These are phyloP conservation scores for Suillus alpinus DNA, from an alignment of 768 basidiomycete species.

Conservation along the genomic window DNA sequence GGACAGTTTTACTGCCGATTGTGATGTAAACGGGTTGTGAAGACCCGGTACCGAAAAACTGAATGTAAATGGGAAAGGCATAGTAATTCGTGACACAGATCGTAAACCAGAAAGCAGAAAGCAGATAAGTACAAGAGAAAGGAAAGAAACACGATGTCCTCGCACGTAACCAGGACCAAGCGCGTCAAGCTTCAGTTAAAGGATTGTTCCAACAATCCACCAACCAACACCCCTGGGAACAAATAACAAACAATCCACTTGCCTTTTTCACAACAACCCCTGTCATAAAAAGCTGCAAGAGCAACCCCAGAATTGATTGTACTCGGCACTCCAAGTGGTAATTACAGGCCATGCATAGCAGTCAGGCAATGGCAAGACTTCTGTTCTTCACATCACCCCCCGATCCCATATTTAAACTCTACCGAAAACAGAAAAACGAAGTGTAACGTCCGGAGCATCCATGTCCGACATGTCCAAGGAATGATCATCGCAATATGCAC, in stretches of 20 bases:
- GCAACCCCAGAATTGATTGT: background rate
- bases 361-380: background rate
- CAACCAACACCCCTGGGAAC: background rate
- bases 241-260: background rate
- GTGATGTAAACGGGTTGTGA: slow-evolving; percentile 57
- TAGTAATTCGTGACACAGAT: slow-evolving; percentile 26
- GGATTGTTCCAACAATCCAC: background rate
- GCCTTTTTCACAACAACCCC: background rate
- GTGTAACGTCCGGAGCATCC: background rate
- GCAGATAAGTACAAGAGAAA: slow-evolving; percentile 3
- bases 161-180: background rate
- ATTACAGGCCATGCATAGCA: background rate
- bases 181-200: background rate
- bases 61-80: slow-evolving; percentile 75
- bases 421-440: background rate
- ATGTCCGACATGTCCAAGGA: background rate
- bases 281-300: too few species aligned
- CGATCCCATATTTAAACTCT: background rate
- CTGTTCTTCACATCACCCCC: background rate
- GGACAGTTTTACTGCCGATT: slow-evolving; percentile 20
- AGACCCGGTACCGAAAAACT: slow-evolving; percentile 61
- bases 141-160: background rate
- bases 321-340: background rate
- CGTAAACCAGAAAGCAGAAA: slow-evolving; percentile 14
- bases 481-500: background rate